A percentile compares a stretch with the other conserved stretches of the same genome.
These are phyloP conservation scores for Pseudozyma hubeiensis DNA, from an alignment of 1,284 basidiomycete genomes.

Conservation along the genomic window DNA sequence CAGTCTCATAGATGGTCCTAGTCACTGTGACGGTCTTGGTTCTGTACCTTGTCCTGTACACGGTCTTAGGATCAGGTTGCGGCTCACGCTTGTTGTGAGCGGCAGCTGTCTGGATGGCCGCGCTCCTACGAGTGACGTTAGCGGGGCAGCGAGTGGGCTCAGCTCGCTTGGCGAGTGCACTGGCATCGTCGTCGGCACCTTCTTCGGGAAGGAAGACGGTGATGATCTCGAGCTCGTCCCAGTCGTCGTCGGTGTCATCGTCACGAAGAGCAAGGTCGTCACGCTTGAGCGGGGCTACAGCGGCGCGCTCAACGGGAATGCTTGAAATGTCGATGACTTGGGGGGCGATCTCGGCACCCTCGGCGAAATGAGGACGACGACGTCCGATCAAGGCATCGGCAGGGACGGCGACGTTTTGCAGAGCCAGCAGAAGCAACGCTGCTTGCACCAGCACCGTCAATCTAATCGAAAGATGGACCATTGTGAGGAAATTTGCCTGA, in stretches of 20 bases:
- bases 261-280: not conserved
- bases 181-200: not conserved
- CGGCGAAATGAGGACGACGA: slow-evolving; percentile 3
- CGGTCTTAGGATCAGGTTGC: slow-evolving; percentile 4
- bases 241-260: slow-evolving; percentile 19
- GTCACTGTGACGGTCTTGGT: slow-evolving; percentile 25
- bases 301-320: slow-evolving; percentile 24
- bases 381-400: slow-evolving; percentile 25
- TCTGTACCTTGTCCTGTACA: slow-evolving; percentile 14
- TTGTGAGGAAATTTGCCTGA: not conserved
- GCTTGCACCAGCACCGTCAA: slow-evolving; percentile 38
- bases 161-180: slow-evolving; percentile 24
- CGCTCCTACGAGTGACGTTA: slow-evolving; percentile 18
- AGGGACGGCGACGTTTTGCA: slow-evolving; percentile 25
- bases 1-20: slow-evolving; percentile 40
- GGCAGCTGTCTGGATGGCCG: slow-evolving; percentile 11
- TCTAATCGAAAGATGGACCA: slow-evolving; percentile 27
- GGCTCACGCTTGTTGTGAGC: slow-evolving; percentile 29
- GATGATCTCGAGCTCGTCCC: slow-evolving; percentile 46
- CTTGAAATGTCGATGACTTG: slow-evolving; percentile 2
- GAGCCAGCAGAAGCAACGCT: slow-evolving; percentile 27
- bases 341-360: slow-evolving; percentile 8
- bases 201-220: slow-evolving; percentile 44
- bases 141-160: slow-evolving; percentile 42
- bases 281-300: slow-evolving; percentile 1